A percentile compares a stretch with the other conserved stretches of the same genome.
Evolutionary conservation across 768 basidiomycete genomes (phyloP).

Genomic region (Strobilomyces echinocephalus): DNA sequence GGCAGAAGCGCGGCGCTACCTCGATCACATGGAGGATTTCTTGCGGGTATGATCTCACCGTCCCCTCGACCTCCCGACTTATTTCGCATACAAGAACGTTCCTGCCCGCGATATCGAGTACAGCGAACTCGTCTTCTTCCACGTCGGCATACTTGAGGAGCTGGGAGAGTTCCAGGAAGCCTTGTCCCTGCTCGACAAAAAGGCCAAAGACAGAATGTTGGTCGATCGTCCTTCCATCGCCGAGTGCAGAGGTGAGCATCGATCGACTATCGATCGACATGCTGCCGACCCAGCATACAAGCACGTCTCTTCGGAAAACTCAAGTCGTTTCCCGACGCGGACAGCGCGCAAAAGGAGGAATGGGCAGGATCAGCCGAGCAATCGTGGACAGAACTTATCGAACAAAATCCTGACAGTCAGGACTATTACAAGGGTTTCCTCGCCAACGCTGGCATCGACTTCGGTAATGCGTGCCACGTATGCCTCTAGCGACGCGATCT

Average conservation of each 20-base stretch:
- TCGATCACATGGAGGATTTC: slow-evolving; percentile 66
- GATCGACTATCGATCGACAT: not conserved
- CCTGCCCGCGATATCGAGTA: slow-evolving; percentile 77
- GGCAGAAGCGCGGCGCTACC: slow-evolving; percentile 60
- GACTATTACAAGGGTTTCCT: slow-evolving; percentile 79
- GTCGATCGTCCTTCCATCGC: slow-evolving; percentile 67
- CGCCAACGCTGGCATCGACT: slow-evolving; percentile 54
- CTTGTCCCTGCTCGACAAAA: slow-evolving; percentile 56
- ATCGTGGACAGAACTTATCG: slow-evolving; percentile 76
- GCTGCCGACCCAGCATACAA: slow-evolving; percentile 28
- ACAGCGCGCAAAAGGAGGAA: slow-evolving; percentile 22
- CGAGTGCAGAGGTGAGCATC: slow-evolving; percentile 56
- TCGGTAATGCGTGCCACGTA: slow-evolving; percentile 44
- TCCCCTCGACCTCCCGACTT: slow-evolving; percentile 2
- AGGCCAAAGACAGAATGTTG: slow-evolving; percentile 59
- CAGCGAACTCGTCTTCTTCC: slow-evolving; percentile 78
- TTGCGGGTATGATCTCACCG: slow-evolving; percentile 50
- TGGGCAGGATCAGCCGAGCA: slow-evolving; percentile 67
- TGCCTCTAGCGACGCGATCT: slow-evolving; percentile 6
- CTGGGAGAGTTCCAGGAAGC: slow-evolving; percentile 59
- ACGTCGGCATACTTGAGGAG: slow-evolving; percentile 70
- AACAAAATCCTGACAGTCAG: slow-evolving; percentile 79
- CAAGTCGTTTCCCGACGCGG: slow-evolving; percentile 8
- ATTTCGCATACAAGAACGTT: slow-evolving; percentile 49
- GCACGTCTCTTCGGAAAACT: slow-evolving; percentile 76